Conservation (phyloP, 2,329 filamentous ascomycete species). For the Fusarium lateritium region DNA sequence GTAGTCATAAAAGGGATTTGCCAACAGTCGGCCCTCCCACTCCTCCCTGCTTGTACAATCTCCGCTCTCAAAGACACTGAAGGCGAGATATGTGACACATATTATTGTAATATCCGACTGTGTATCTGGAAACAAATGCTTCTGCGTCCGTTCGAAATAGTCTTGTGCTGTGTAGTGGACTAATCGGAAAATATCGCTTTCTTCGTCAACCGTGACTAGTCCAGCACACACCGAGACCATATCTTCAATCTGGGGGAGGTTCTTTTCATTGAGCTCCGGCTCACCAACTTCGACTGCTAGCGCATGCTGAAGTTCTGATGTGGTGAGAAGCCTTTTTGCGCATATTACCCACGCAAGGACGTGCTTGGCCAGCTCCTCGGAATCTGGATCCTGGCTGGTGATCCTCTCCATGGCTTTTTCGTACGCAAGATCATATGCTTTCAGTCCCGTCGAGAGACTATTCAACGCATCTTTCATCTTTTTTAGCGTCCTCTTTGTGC, state of each 20-base stretch:
- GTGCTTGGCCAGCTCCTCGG: constrained; percentile 54
- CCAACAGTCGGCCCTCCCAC: neutral
- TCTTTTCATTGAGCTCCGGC: constrained; percentile 52
- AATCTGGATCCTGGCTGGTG: constrained; percentile 51
- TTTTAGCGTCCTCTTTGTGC: constrained; percentile 29
- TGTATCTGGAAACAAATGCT: neutral
- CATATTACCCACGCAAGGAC: constrained; percentile 58
- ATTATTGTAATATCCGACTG: neutral
- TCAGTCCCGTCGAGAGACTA: constrained; percentile 15
- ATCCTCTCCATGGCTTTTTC: constrained; percentile 59
- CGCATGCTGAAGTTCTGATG: constrained; percentile 58
- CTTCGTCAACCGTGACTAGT: constrained; percentile 57
- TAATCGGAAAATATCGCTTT: constrained; percentile 57
- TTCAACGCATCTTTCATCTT: constrained; percentile 38
- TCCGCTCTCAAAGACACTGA: neutral
- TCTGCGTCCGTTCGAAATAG: constrained; percentile 52
- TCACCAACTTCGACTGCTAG: constrained; percentile 54
- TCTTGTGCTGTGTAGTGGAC: constrained; percentile 63
- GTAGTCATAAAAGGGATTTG: neutral
- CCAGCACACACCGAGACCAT: constrained; percentile 58
- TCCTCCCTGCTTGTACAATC: neutral
- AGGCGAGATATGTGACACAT: neutral
- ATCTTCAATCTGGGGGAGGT: constrained; percentile 51
- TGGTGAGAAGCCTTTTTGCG: constrained; percentile 53
- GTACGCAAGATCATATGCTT: constrained; percentile 54